A percentile compares a stretch with the other conserved stretches of the same genome.
Conservation (phyloP, 177 flowering plant genomes). For the Vitis hybrid region DNA sequence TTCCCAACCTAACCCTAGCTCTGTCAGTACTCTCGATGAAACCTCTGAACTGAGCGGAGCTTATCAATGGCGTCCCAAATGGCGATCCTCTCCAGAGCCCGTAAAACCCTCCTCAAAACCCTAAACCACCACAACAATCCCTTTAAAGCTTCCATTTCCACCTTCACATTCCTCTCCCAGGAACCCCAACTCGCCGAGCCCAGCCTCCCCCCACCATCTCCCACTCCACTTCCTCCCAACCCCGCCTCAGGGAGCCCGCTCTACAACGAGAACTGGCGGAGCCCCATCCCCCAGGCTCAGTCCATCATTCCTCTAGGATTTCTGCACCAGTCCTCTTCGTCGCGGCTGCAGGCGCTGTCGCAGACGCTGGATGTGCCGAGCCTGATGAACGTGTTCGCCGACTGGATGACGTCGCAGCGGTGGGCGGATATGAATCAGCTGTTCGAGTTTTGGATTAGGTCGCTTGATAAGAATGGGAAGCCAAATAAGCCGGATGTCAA, state of each 20-base stretch:
- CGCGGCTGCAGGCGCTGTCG: conserved; percentile 37
- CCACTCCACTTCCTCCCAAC: conserved; percentile 80
- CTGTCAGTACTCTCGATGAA: not conserved
- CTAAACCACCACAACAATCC: conserved; percentile 21
- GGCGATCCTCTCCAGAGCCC: conserved; percentile 41
- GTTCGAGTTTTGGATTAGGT: conserved; percentile 77
- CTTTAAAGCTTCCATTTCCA: conserved; percentile 47
- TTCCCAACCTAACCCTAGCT: not conserved
- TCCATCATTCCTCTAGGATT: conserved; percentile 51
- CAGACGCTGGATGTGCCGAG: conserved; percentile 41
- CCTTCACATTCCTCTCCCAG: conserved; percentile 63
- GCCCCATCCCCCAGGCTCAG: conserved; percentile 32
- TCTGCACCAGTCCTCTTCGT: conserved; percentile 19
- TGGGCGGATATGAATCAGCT: conserved; percentile 80
- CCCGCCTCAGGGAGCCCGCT: conserved; percentile 88
- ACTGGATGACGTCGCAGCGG: conserved; percentile 64
- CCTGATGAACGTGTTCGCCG: conserved; percentile 67
- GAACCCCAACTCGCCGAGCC: conserved; percentile 61
- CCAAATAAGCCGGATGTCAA: conserved; percentile 82
- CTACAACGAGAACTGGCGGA: conserved; percentile 79
- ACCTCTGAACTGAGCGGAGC: not conserved
- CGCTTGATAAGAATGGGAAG: conserved; percentile 69
- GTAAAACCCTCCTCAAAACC: conserved; percentile 32
- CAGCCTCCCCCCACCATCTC: conserved; percentile 13
- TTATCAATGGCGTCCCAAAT: conserved; percentile 46